These are phyloP conservation scores for Ganoderma sinense DNA, from an alignment of 1,284 basidiomycete species.

Conservation along the genomic window DNA sequence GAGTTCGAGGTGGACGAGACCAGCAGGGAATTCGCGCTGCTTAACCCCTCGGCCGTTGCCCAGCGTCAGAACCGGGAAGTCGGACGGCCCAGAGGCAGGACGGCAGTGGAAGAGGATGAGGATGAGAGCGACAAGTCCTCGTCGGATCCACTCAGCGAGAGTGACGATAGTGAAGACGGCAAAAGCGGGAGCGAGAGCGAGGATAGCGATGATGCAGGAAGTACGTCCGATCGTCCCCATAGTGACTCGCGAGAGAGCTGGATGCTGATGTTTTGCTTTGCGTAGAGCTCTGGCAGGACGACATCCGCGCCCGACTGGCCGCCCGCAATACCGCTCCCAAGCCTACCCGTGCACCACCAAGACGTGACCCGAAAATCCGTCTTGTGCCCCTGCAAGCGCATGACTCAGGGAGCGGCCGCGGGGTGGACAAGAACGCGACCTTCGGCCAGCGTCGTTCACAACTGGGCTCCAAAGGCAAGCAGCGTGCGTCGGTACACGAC, in stretches of 20 bases:
- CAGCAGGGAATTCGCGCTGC: constrained; percentile 86
- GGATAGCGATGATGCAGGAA: constrained; percentile 65
- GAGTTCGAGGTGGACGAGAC: constrained; percentile 93
- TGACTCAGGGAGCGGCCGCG: constrained; percentile 42
- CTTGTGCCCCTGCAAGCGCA: constrained; percentile 67
- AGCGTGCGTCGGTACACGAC: constrained; percentile 16
- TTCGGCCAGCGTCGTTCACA: constrained; percentile 73
- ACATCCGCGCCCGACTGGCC: constrained; percentile 37
- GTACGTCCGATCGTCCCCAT: constrained; percentile 41
- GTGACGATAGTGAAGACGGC: constrained; percentile 42
- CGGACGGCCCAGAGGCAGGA: constrained; percentile 54
- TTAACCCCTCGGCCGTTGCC: constrained; percentile 87
- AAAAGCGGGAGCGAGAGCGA: constrained; percentile 46
- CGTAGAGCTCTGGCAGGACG: constrained; percentile 39
- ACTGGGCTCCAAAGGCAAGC: constrained; percentile 27
- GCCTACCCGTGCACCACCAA: constrained; percentile 23
- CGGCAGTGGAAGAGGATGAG: constrained; percentile 90
- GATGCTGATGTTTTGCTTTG: not conserved
- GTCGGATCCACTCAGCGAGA: constrained; percentile 67
- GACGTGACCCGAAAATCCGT: constrained; percentile 57
- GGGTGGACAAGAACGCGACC: constrained; percentile 58
- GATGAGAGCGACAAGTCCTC: constrained; percentile 87
- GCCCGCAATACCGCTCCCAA: constrained; percentile 30
- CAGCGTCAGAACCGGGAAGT: constrained; percentile 49
- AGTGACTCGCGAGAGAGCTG: not conserved